phyloP scores from a whole-genome alignment of 305 asterid species.

The Fraxinus latifolia region DNA sequence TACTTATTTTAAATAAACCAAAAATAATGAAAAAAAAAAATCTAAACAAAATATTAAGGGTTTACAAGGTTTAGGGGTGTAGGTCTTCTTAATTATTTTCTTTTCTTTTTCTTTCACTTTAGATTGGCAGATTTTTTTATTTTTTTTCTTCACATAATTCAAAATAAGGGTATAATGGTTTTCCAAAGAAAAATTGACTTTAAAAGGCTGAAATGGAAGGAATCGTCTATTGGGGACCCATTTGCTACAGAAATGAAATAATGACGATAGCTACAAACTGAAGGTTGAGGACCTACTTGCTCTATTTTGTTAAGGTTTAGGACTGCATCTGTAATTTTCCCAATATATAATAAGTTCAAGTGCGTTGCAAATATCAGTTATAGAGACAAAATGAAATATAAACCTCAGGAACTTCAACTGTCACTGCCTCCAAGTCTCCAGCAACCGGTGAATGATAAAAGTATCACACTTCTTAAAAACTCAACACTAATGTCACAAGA shows the following conservation, averaged over 20 bases:
- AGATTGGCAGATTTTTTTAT: not conserved
- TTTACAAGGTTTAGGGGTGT: not conserved
- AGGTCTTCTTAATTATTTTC: not conserved
- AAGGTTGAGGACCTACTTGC: not conserved
- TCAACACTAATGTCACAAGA: not conserved
- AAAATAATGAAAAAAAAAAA: too few relatives aligned
- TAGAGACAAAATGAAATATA: not conserved
- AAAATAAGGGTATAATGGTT: not conserved
- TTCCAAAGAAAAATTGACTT: not conserved
- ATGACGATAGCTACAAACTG: not conserved
- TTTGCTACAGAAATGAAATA: not conserved
- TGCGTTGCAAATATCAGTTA: not conserved
- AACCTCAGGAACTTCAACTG: not conserved
- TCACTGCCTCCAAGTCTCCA: not conserved
- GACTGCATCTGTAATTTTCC: not conserved
- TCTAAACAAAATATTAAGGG: not conserved
- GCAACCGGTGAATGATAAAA: not conserved
- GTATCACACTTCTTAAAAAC: not conserved
- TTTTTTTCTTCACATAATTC: not conserved
- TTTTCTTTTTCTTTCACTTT: not conserved
- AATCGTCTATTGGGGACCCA: not conserved
- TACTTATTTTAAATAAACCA: not conserved
- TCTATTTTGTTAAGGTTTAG: not conserved
- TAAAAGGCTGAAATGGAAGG: not conserved
- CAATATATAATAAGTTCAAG: not conserved